These are phyloP conservation scores for Gastrodia elata DNA, from an alignment of 106 monocot species.

Conservation along the genomic window DNA sequence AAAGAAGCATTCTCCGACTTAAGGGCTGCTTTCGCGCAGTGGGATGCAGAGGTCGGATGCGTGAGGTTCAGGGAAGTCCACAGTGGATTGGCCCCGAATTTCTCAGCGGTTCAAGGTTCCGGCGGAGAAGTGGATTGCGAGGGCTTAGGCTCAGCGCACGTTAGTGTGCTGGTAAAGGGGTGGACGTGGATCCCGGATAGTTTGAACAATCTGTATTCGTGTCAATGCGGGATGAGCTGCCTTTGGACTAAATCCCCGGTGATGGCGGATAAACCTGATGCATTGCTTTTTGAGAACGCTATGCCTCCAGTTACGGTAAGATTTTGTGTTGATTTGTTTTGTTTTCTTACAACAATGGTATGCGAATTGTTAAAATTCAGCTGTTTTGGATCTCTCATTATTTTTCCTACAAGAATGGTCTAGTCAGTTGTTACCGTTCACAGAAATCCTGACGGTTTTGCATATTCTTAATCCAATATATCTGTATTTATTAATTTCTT, in stretches of 20 bases:
- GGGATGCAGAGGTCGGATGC: conserved; percentile 67
- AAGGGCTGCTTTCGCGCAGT: conserved; percentile 28
- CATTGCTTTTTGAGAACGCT: conserved; percentile 56
- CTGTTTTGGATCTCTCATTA: background rate
- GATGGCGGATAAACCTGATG: conserved; percentile 66
- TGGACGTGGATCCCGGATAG: conserved; percentile 99
- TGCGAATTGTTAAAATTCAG: background rate
- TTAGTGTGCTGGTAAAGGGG: conserved; percentile 65
- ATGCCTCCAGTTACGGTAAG: conserved; percentile 50
- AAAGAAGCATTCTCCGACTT: conserved; percentile 35
- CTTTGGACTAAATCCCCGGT: conserved; percentile 72
- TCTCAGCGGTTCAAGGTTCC: conserved; percentile 35
- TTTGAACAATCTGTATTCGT: conserved; percentile 67
- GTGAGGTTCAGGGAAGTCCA: conserved; percentile 30
- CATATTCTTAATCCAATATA: too few relatives aligned
- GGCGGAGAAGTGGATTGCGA: conserved; percentile 15
- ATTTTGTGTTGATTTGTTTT: background rate
- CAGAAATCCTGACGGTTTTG: background rate
- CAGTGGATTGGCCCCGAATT: conserved; percentile 20
- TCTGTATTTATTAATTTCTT: background rate
- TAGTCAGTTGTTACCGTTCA: background rate
- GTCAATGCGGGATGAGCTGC: conserved; percentile 74
- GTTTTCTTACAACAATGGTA: background rate
- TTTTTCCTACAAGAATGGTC: background rate
- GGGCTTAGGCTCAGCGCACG: conserved; percentile 19